These are phyloP conservation scores for Cetradonia linearis DNA, from an alignment of 495 filamentous ascomycete species.

Conservation along the genomic window DNA sequence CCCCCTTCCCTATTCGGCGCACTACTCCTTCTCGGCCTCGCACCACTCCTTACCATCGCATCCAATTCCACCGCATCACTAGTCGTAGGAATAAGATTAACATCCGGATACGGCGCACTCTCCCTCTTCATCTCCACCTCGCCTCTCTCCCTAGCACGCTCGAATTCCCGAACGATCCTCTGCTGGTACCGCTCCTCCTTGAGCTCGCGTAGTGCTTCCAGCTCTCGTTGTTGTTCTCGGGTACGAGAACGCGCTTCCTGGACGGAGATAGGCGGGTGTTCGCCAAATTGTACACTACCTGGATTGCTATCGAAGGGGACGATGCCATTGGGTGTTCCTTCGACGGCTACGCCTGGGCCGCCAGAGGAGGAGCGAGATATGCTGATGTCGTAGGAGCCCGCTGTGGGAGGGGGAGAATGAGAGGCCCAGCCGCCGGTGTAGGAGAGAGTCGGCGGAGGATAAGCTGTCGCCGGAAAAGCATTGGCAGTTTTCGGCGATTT, in stretches of 20 bases:
- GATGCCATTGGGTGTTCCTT: conserved; percentile 14
- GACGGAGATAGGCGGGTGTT: conserved; percentile 16
- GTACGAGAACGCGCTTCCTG: conserved; percentile 19
- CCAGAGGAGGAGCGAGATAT: conserved; percentile 24
- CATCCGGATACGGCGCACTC: conserved; percentile 19
- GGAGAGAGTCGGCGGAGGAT: conserved; percentile 20
- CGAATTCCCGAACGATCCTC: not conserved
- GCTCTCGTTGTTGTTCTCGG: conserved; percentile 5
- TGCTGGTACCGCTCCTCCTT: conserved; percentile 5
- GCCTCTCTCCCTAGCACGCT: not conserved
- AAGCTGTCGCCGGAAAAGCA: conserved; percentile 5
- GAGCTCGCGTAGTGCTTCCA: not conserved
- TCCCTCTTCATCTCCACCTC: conserved; percentile 8
- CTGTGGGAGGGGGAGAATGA: not conserved
- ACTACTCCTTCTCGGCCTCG: conserved; percentile 2
- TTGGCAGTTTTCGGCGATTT: conserved; percentile 22
- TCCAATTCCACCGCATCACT: conserved; percentile 13
- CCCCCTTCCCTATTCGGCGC: no score
- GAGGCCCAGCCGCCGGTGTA: conserved; percentile 14
- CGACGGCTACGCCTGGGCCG: conserved; percentile 23
- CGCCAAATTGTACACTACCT: conserved; percentile 21
- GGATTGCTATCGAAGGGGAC: conserved; percentile 16
- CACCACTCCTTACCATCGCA: not conserved
- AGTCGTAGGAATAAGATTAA: conserved; percentile 20
- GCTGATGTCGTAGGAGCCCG: not conserved